Conservation (phyloP, 2,329 filamentous ascomycete species). For the Mycocentrospora acerina region DNA sequence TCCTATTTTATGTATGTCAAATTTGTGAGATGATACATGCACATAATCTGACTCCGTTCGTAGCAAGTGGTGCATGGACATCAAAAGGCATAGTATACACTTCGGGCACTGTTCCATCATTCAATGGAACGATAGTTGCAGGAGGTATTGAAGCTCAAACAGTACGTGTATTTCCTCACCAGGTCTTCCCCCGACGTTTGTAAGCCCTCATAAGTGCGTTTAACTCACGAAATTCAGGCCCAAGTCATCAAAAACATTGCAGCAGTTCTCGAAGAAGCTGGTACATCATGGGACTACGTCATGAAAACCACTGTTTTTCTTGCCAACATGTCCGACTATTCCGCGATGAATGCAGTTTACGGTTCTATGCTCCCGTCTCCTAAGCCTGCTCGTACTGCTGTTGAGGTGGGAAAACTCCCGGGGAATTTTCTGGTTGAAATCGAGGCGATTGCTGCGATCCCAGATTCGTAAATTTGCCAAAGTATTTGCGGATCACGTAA, state of each 20-base stretch:
- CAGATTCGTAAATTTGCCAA: constrained; percentile 17
- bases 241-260: constrained; percentile 39
- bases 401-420: constrained; percentile 35
- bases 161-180: constrained; percentile 5
- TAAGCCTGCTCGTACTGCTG: constrained; percentile 34
- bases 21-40: too few relatives aligned
- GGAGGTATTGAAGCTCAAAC: constrained; percentile 31
- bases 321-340: constrained; percentile 35
- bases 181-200: too few relatives aligned
- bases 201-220: neutral
- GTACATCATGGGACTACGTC: constrained; percentile 38
- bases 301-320: constrained; percentile 38
- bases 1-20: constrained; percentile 24
- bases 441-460: constrained; percentile 35
- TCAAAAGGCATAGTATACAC: constrained; percentile 36
- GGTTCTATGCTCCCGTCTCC: constrained; percentile 30
- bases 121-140: constrained; percentile 29
- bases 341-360: constrained; percentile 38
- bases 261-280: constrained; percentile 31
- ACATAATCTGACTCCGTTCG: too few relatives aligned
- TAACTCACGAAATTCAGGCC: constrained; percentile 16
- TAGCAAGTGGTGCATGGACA: constrained; percentile 32
- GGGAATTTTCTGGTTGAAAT: constrained; percentile 36
- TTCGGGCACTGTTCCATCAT: constrained; percentile 30
- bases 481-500: too few relatives aligned